phyloP scores from a whole-genome alignment of 345 rosid species.

The Brassica cretica region DNA sequence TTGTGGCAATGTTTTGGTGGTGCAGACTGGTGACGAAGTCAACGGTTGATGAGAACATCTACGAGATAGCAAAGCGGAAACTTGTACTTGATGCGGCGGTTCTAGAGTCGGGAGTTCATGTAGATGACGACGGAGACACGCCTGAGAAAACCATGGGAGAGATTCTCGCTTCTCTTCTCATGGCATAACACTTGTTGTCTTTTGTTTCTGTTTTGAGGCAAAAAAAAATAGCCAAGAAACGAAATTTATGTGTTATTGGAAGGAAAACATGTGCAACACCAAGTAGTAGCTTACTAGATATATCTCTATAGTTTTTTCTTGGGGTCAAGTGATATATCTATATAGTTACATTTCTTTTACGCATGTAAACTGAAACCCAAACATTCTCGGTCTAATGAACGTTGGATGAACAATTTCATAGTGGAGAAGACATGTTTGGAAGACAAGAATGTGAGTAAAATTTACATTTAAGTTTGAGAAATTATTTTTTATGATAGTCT shows the following conservation, averaged over 20 bases:
- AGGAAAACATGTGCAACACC: conserved; percentile 29
- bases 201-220: conserved; percentile 5
- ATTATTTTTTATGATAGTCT: too few species aligned
- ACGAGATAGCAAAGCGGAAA: conserved; percentile 90
- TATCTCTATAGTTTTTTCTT: conserved; percentile 4
- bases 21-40: conserved; percentile 84
- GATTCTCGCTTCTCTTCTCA: conserved; percentile 75
- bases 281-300: conserved; percentile 31
- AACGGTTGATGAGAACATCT: conserved; percentile 88
- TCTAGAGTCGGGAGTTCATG: conserved; percentile 68
- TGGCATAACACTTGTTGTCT: conserved; percentile 45
- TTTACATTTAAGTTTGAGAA: background rate
- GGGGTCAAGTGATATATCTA: background rate
- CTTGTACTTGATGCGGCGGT: conserved; percentile 87
- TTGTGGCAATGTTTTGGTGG: conserved; percentile 38
- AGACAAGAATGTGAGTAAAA: background rate
- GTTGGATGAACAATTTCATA: background rate
- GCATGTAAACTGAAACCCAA: conserved; percentile 13
- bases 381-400: background rate
- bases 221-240: conserved; percentile 27
- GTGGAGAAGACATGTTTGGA: too few species aligned
- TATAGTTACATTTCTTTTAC: background rate
- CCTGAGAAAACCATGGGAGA: conserved; percentile 90
- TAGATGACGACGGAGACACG: conserved; percentile 55
- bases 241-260: conserved; percentile 20